Evolutionary conservation across 2,329 filamentous ascomycete species (phyloP), one percentile per base, ranked within the genome.

Genomic region (Trichoderma polysporum): DNA sequence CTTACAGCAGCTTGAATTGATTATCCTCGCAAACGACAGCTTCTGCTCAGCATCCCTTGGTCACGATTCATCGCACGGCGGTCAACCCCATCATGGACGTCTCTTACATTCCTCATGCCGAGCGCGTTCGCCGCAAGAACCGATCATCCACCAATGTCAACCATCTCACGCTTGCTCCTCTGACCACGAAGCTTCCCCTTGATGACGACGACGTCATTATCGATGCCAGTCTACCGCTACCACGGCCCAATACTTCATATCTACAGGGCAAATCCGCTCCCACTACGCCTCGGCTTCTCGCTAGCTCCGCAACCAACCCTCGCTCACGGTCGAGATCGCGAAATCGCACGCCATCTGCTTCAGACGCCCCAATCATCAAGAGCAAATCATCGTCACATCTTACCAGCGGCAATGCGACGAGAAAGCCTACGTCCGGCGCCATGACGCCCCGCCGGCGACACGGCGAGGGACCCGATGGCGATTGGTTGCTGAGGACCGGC

Each of bases 401-500:
- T 33, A 71, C 76, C 25, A 67, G 68, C 9, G 71, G 71, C 41
- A 37, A 66, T 62, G 69, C 68, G 60, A 10, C 59, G 35, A 73
- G 72, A 39, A 73, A 71, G 52, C 64, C 70, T 10, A 68, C 66
- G 19, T 73, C 76, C 17, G 76, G 79, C 49, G 73, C 77, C 19
- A 74, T 74, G 19, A 79, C 79, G 9, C 79, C 78, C 2, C 74
- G 75, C 45, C 75, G 77, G 39, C 73, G 74, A 53, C 77, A 78
- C 45, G 74, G 75, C 64, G 80, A 84, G 69, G 77, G 77, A 41
- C 79, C 79, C 66, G 84, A 88, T 71, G 86, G 84, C 66, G 88
- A 90, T 76, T 91, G 89, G 88, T 78, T 91, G 53, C 80, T 89
- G 27, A 83, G 88, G 33, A 84, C 88, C 0, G 88, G 88, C 54